phyloP scores from a whole-genome alignment of 805 yeast genomes.

The Komagataella populi region DNA sequence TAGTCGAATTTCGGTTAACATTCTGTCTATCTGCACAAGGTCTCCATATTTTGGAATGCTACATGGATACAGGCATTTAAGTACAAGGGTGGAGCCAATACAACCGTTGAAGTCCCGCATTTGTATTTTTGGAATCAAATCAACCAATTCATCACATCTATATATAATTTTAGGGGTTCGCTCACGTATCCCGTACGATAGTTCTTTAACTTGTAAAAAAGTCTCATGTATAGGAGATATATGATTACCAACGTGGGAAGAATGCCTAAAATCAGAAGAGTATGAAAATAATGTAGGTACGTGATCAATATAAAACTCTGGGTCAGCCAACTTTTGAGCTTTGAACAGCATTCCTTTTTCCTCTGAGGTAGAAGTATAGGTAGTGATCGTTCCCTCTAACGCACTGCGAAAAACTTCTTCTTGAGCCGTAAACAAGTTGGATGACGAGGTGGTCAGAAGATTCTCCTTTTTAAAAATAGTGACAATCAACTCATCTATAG shows the following conservation, averaged over 20 bases:
- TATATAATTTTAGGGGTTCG: slow-evolving; percentile 2
- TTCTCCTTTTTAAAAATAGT: background rate
- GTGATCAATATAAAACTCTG: background rate
- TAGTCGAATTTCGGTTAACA: slow-evolving; percentile 9
- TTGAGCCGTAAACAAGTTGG: background rate
- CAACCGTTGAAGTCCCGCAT: slow-evolving; percentile 5
- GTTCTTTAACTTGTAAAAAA: background rate
- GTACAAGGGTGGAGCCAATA: slow-evolving; percentile 7
- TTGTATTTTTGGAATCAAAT: slow-evolving; percentile 8
- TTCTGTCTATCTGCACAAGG: slow-evolving; percentile 8
- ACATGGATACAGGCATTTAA: slow-evolving; percentile 9
- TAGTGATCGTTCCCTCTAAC: background rate
- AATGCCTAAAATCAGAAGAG: background rate
- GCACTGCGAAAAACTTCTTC: background rate
- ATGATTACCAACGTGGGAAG: background rate
- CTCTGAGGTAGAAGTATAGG: background rate
- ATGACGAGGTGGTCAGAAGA: background rate
- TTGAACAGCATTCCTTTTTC: background rate
- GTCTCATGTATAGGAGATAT: background rate
- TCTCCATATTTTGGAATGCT: slow-evolving; percentile 3
- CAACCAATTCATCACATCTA: slow-evolving; percentile 7
- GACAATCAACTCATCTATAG: background rate
- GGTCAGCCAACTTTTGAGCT: background rate
- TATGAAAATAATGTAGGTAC: background rate
- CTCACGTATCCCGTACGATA: background rate